Percentiles rank a stretch among this genome's conserved stretches.
phyloP scores from a whole-genome alignment of 2,329 filamentous ascomycete genomes.

The Penicillium sumatraense region DNA sequence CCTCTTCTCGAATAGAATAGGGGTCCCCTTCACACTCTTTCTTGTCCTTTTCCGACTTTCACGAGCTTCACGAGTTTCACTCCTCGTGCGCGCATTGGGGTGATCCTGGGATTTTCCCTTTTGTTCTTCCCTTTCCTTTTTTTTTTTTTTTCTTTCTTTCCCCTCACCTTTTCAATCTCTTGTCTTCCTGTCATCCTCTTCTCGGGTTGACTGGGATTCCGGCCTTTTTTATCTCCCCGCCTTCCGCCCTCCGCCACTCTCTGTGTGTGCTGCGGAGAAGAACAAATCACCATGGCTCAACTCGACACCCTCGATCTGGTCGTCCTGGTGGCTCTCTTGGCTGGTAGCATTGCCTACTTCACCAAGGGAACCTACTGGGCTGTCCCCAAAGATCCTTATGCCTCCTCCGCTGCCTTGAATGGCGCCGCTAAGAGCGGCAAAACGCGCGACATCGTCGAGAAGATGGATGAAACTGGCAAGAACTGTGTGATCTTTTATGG shows the following conservation, averaged over 20 bases:
- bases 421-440: constrained; percentile 76
- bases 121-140: not conserved
- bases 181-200: not conserved
- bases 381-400: constrained; percentile 85
- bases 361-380: constrained; percentile 92
- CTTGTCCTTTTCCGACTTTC: not conserved
- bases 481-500: constrained; percentile 99
- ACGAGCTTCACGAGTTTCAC: not conserved
- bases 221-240: constrained; percentile 5
- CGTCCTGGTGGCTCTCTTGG: constrained; percentile 81
- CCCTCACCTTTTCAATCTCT: not conserved
- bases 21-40: constrained; percentile 6
- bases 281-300: constrained; percentile 72
- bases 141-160: not conserved
- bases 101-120: not conserved
- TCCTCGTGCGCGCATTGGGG: not conserved
- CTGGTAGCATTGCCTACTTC: constrained; percentile 93
- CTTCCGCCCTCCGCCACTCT: constrained; percentile 5
- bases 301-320: constrained; percentile 94
- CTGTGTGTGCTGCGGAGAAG: not conserved
- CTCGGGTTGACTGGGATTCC: not conserved
- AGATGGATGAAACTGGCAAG: constrained; percentile 93
- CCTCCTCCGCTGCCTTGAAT: constrained; percentile 65
- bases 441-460: constrained; percentile 90
- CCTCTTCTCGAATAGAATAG: constrained; percentile 18